These are phyloP conservation scores for Gymnopus androsaceus DNA, from an alignment of 1,284 basidiomycete species.

Conservation along the genomic window DNA sequence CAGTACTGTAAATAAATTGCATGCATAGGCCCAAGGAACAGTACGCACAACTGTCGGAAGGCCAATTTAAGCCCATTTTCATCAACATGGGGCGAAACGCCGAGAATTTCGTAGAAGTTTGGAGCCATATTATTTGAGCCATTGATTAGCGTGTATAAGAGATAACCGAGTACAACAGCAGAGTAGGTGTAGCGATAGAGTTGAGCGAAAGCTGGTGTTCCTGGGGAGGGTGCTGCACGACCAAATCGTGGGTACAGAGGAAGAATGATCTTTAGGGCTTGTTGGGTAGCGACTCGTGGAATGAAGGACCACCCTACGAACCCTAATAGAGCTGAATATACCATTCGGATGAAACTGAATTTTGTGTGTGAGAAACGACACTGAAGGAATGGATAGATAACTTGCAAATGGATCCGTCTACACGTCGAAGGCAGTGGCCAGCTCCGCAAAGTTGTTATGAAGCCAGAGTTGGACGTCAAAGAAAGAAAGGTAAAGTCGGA, in stretches of 20 bases:
- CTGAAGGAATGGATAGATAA: no score
- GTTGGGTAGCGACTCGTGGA: constrained; percentile 43
- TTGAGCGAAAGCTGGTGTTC: constrained; percentile 47
- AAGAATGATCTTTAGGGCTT: constrained; percentile 42
- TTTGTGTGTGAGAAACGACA: no score
- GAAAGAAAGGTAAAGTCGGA: no score
- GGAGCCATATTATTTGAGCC: constrained; percentile 55
- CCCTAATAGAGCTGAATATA: constrained; percentile 29
- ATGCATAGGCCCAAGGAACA: no score
- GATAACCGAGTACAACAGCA: constrained; percentile 67
- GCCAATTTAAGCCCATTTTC: constrained; percentile 68
- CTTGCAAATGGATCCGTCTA: no score
- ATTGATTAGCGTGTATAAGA: constrained; percentile 64
- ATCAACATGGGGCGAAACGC: constrained; percentile 61
- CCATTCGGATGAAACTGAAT: constrained; percentile 20
- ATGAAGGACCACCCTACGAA: constrained; percentile 47
- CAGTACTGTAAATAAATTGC: no score
- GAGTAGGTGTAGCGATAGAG: constrained; percentile 69
- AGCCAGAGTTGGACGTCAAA: no score
- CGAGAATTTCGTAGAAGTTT: constrained; percentile 79
- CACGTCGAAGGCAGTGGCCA: no score
- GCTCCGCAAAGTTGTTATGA: no score
- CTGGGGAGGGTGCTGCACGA: constrained; percentile 39
- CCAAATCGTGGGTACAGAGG: constrained; percentile 30
- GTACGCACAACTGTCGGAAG: constrained; percentile 77